These are phyloP conservation scores for Cutaneotrichosporon cavernicola DNA, from an alignment of 1,284 basidiomycete genomes.

Conservation along the genomic window DNA sequence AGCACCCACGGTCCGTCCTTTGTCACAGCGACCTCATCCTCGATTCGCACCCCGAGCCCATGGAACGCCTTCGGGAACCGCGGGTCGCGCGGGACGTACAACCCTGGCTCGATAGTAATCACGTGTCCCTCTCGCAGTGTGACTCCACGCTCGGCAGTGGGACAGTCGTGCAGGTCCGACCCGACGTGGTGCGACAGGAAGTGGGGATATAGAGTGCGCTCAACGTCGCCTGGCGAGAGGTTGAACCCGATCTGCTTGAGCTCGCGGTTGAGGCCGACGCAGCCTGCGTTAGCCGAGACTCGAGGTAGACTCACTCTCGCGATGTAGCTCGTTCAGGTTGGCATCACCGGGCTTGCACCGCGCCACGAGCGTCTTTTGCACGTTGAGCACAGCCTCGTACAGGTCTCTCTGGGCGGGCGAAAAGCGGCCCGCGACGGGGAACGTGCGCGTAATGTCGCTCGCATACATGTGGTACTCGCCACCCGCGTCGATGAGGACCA, in stretches of 20 bases:
- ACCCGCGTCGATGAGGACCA: constrained; percentile 84
- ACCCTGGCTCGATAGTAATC: constrained; percentile 63
- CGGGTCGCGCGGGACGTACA: constrained; percentile 74
- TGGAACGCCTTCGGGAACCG: constrained; percentile 82
- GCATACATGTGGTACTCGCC: constrained; percentile 90
- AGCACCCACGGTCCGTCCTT: constrained; percentile 67
- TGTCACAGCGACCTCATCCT: constrained; percentile 84
- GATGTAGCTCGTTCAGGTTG: constrained; percentile 75
- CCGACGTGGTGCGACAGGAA: constrained; percentile 62
- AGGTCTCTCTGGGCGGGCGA: constrained; percentile 78
- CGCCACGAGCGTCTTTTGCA: constrained; percentile 56
- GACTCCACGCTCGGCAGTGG: constrained; percentile 48
- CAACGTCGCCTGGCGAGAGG: constrained; percentile 65
- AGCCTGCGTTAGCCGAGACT: constrained; percentile 52
- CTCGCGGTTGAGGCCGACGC: constrained; percentile 68
- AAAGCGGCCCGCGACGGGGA: constrained; percentile 79
- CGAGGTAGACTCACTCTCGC: constrained; percentile 55
- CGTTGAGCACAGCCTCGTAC: constrained; percentile 65
- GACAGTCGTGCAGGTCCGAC: constrained; percentile 57
- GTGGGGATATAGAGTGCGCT: constrained; percentile 80
- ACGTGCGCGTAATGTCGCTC: constrained; percentile 94
- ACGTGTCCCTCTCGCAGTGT: constrained; percentile 74
- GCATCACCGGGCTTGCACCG: constrained; percentile 58
- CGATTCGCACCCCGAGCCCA: constrained; percentile 83
- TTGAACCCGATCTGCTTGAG: constrained; percentile 79